Conservation (phyloP, 2,329 filamentous ascomycete species). For the Paramyrothecium roridum region DNA sequence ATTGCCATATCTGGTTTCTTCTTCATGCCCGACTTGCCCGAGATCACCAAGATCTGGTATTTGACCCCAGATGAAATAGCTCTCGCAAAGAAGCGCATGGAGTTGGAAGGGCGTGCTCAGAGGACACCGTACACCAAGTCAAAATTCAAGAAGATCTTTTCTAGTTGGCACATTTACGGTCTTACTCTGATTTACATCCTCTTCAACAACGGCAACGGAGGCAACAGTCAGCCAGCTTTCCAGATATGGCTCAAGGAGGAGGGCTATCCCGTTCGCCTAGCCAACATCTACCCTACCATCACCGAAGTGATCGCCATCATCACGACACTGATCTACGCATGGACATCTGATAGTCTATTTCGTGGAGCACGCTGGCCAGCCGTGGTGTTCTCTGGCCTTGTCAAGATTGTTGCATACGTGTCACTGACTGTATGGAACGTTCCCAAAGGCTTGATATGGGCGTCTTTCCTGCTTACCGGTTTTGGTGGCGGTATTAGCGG, state of each 20-base stretch:
- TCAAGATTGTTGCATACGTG: slow-evolving; percentile 36
- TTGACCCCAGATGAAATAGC: slow-evolving; percentile 20
- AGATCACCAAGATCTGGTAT: slow-evolving; percentile 22
- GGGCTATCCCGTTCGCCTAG: slow-evolving; percentile 36
- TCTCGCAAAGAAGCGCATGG: slow-evolving; percentile 24
- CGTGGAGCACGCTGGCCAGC: slow-evolving; percentile 60
- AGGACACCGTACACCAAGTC: slow-evolving; percentile 33
- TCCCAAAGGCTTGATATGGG: slow-evolving; percentile 58
- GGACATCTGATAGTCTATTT: slow-evolving; percentile 61
- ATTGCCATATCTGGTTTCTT: slow-evolving; percentile 28
- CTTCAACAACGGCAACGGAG: slow-evolving; percentile 57
- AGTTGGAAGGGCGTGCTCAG: slow-evolving; percentile 40
- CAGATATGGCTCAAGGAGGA: slow-evolving; percentile 42
- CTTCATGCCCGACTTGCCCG: slow-evolving; percentile 25
- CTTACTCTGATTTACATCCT: slow-evolving; percentile 58
- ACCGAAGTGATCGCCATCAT: slow-evolving; percentile 51
- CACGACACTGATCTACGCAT: slow-evolving; percentile 61
- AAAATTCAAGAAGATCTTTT: slow-evolving; percentile 60
- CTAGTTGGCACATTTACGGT: slow-evolving; percentile 62
- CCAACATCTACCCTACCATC: slow-evolving; percentile 58
- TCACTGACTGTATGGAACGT: slow-evolving; percentile 42
- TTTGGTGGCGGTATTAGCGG: slow-evolving; percentile 47
- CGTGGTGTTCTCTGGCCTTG: slow-evolving; percentile 51
- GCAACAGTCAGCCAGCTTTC: slow-evolving; percentile 52
- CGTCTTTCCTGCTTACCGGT: slow-evolving; percentile 54